These are phyloP conservation scores for Rhododendron molle DNA, from an alignment of 148 eudicot species.

Conservation along the genomic window DNA sequence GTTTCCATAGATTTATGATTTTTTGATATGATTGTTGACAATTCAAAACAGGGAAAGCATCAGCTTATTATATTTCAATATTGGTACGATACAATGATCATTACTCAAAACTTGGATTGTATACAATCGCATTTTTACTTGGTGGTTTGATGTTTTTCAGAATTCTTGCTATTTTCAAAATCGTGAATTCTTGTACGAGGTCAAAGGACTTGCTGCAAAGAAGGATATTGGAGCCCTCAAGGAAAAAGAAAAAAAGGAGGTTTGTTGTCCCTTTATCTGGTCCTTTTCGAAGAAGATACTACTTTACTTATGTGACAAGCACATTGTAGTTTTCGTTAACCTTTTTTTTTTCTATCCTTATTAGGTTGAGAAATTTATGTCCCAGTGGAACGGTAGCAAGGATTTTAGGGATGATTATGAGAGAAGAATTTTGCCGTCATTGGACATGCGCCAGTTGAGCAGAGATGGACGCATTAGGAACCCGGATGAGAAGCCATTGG, in stretches of 20 bases:
- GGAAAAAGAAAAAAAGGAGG: conserved; percentile 36
- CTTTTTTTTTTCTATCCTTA: background rate
- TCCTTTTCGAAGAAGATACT: background rate
- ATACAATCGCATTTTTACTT: background rate
- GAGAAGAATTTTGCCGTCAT: conserved; percentile 58
- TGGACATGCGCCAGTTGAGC: conserved; percentile 68
- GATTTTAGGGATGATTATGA: conserved; percentile 73
- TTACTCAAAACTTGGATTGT: background rate
- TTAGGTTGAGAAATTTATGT: conserved; percentile 71
- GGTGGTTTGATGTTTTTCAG: conserved; percentile 19
- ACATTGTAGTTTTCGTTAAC: background rate
- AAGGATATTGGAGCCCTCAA: conserved; percentile 47
- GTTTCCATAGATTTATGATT: background rate
- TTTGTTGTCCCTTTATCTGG: conserved; percentile 13
- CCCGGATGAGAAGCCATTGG: conserved; percentile 72
- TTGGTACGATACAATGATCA: background rate
- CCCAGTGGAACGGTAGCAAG: conserved; percentile 59
- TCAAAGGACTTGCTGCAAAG: conserved; percentile 44
- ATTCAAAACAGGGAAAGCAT: background rate
- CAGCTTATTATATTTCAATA: background rate
- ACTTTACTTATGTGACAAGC: background rate
- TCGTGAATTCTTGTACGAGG: conserved; percentile 25
- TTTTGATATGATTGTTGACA: background rate
- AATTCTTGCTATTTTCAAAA: conserved; percentile 33
- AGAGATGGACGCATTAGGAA: conserved; percentile 84